These are phyloP conservation scores for Galium porrigens DNA, from an alignment of 305 asterid species.

Conservation along the genomic window DNA sequence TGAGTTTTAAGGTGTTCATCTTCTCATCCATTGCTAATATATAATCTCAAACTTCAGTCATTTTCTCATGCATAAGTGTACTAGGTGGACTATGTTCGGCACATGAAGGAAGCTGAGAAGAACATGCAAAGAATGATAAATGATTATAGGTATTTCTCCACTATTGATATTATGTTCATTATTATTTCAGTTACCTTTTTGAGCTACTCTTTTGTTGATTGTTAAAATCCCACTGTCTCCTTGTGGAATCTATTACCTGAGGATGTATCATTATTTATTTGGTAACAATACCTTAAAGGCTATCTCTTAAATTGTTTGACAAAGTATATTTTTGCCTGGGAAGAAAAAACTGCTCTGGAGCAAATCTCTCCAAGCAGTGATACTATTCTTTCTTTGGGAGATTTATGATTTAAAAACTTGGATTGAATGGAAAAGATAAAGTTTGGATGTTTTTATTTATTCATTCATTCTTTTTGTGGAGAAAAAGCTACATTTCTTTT, in stretches of 20 bases:
- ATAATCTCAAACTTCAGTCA: background rate
- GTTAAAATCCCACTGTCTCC: background rate
- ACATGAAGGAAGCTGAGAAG: conserved; percentile 74
- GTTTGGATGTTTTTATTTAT: background rate
- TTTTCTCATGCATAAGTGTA: conserved; percentile 15
- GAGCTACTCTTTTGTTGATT: background rate
- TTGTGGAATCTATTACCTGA: background rate
- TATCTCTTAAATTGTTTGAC: background rate
- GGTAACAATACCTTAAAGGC: background rate
- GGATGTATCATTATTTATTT: background rate
- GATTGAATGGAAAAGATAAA: background rate
- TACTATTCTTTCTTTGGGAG: background rate
- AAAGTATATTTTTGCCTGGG: background rate
- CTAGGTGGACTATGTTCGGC: conserved; percentile 70
- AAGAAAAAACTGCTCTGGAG: background rate
- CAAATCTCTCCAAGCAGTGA: background rate
- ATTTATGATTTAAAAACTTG: background rate
- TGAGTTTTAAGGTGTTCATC: conserved; percentile 54
- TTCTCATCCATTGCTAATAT: conserved; percentile 4
- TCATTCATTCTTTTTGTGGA: background rate
- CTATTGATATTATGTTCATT: conserved; percentile 9
- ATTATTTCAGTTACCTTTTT: conserved; percentile 15
- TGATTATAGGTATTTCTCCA: conserved; percentile 52
- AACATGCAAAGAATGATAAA: conserved; percentile 54
- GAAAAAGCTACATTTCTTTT: background rate